A percentile compares a stretch with the other conserved stretches of the same genome.
Evolutionary conservation across 2,329 filamentous ascomycete genomes (phyloP).

Genomic region (Fusarium sulawesiense): DNA sequence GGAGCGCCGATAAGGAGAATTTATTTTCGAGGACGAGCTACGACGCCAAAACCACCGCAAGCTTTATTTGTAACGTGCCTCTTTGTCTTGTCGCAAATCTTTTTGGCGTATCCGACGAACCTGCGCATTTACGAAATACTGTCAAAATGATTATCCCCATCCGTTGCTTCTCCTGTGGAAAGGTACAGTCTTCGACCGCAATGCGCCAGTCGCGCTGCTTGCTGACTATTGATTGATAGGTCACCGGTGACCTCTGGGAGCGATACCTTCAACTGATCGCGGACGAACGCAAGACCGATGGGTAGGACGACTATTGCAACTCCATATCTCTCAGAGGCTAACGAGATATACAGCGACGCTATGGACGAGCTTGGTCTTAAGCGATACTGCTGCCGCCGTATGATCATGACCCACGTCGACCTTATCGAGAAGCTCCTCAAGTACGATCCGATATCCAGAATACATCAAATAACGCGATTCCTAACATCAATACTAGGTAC

Average conservation of each 20-base stretch:
- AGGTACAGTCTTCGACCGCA: slow-evolving; percentile 68
- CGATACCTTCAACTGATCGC: slow-evolving; percentile 91
- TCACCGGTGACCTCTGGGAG: slow-evolving; percentile 97
- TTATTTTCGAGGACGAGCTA: slow-evolving; percentile 42
- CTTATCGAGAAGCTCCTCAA: slow-evolving; percentile 97
- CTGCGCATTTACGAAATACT: slow-evolving; percentile 27
- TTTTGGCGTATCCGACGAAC: slow-evolving; percentile 16
- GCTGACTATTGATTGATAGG: slow-evolving; percentile 65
- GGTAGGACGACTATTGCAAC: slow-evolving; percentile 62
- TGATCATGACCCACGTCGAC: slow-evolving; percentile 99
- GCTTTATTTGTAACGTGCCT: slow-evolving; percentile 34
- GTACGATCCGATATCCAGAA: slow-evolving; percentile 62
- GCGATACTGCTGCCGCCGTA: slow-evolving; percentile 97
- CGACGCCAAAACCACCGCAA: slow-evolving; percentile 32
- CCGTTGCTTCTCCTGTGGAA: slow-evolving; percentile 98
- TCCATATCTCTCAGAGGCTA: slow-evolving; percentile 29
- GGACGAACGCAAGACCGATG: slow-evolving; percentile 74
- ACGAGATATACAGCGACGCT: slow-evolving; percentile 74
- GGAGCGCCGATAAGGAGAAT: slow-evolving; percentile 39
- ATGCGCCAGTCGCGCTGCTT: slow-evolving; percentile 20
- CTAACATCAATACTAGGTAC: slow-evolving; percentile 58
- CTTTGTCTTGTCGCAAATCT: slow-evolving; percentile 41
- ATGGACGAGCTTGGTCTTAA: slow-evolving; percentile 95
- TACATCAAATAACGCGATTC: not conserved
- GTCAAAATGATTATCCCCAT: slow-evolving; percentile 96